phyloP scores from a whole-genome alignment of 495 filamentous ascomycete species.

The Aspergillus biplanus region DNA sequence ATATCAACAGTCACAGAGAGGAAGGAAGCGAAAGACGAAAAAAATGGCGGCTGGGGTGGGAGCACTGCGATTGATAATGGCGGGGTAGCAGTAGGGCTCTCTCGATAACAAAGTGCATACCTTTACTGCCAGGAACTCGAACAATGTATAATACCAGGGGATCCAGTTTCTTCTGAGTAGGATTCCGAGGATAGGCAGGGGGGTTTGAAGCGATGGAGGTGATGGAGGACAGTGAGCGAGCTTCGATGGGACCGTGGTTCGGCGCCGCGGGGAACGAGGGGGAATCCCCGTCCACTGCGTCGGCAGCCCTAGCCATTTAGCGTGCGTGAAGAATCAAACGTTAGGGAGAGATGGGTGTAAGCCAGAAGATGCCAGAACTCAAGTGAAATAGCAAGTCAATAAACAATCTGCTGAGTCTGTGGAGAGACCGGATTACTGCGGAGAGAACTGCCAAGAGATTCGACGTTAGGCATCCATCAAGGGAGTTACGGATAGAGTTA shows the following conservation, averaged over 20 bases:
- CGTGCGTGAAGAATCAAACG: background rate
- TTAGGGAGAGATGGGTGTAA: slow-evolving; percentile 5
- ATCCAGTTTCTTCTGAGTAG: slow-evolving; percentile 63
- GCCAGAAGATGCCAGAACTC: background rate
- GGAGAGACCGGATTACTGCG: slow-evolving; percentile 26
- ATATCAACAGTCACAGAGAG: background rate
- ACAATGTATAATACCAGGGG: slow-evolving; percentile 87
- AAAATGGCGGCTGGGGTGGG: background rate
- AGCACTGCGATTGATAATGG: background rate
- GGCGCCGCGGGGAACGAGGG: slow-evolving; percentile 30
- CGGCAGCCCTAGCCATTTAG: slow-evolving; percentile 33
- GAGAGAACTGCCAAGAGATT: slow-evolving; percentile 20
- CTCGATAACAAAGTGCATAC: slow-evolving; percentile 47
- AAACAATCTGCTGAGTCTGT: slow-evolving; percentile 17
- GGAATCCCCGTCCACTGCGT: slow-evolving; percentile 27
- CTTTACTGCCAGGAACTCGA: slow-evolving; percentile 86
- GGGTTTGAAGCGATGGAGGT: slow-evolving; percentile 84
- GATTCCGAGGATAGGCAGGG: slow-evolving; percentile 77
- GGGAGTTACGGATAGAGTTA: background rate
- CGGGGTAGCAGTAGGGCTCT: background rate
- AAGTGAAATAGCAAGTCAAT: slow-evolving; percentile 13
- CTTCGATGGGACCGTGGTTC: slow-evolving; percentile 62
- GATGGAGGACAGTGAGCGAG: slow-evolving; percentile 78
- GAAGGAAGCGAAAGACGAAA: background rate
- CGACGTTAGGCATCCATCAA: slow-evolving; percentile 18